A percentile compares a stretch with the other conserved stretches of the same genome.
Evolutionary conservation across 1,284 basidiomycete species (phyloP).

Genomic region (Ustanciosporium gigantosporum): DNA sequence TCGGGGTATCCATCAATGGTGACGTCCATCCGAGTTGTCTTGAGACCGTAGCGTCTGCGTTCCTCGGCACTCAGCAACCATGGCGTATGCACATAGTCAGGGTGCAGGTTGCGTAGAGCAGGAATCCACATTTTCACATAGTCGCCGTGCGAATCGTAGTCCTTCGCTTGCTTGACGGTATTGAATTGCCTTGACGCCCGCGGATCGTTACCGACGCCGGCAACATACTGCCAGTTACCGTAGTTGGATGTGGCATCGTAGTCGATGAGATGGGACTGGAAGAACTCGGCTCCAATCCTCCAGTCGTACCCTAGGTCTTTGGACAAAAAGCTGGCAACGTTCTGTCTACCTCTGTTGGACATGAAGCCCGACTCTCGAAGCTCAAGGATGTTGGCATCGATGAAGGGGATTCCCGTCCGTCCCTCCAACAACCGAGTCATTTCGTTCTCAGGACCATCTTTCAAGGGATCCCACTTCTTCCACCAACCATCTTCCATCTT

Average conservation of each 20-base stretch:
- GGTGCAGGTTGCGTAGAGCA: conserved; percentile 62
- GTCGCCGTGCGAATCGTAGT: conserved; percentile 65
- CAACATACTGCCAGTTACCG: conserved; percentile 60
- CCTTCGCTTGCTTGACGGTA: conserved; percentile 67
- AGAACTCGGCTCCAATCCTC: conserved; percentile 67
- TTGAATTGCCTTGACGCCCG: conserved; percentile 67
- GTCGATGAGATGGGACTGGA: conserved; percentile 63
- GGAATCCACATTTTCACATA: conserved; percentile 66
- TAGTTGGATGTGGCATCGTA: conserved; percentile 55
- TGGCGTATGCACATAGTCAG: conserved; percentile 55
- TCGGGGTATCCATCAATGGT: conserved; percentile 49
- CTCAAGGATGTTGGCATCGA: conserved; percentile 67
- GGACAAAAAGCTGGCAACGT: conserved; percentile 67
- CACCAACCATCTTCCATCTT: conserved; percentile 60
- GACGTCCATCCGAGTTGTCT: conserved; percentile 47
- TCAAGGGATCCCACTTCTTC: conserved; percentile 47
- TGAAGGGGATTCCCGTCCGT: conserved; percentile 66
- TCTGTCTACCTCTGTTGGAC: conserved; percentile 65
- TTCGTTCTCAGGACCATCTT: conserved; percentile 41
- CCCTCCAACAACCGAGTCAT: conserved; percentile 65
- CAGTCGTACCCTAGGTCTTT: conserved; percentile 65
- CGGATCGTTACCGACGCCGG: conserved; percentile 68
- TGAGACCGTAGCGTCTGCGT: conserved; percentile 45
- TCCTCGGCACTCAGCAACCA: conserved; percentile 48
- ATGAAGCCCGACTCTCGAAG: conserved; percentile 63